phyloP scores from a whole-genome alignment of 2,329 filamentous ascomycete genomes.

The Penicillium expansum region DNA sequence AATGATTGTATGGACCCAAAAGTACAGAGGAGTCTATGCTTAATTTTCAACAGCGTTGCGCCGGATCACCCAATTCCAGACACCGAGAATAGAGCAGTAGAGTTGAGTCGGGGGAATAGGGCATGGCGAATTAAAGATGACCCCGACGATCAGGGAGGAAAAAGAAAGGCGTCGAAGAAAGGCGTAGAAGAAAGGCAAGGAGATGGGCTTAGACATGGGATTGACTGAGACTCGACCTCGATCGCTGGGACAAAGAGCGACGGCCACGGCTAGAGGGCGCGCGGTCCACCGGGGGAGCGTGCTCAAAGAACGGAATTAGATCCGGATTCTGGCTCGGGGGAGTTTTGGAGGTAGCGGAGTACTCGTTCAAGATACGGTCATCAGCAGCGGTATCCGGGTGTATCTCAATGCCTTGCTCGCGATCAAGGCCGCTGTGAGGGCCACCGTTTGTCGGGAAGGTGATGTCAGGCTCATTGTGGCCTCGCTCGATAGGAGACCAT shows the following conservation, averaged over 20 bases:
- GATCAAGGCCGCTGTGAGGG: constrained; percentile 39
- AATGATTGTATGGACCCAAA: constrained; percentile 4
- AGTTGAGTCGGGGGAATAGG: not conserved
- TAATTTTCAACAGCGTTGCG: constrained; percentile 5
- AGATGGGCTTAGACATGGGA: constrained; percentile 17
- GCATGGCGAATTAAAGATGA: constrained; percentile 1
- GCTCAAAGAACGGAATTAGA: constrained; percentile 45
- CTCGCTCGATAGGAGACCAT: constrained; percentile 60
- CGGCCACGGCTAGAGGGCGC: constrained; percentile 36
- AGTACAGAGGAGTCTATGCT: constrained; percentile 6
- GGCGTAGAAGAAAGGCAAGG: not conserved
- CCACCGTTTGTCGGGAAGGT: constrained; percentile 36
- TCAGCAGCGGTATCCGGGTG: constrained; percentile 47
- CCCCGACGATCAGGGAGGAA: not conserved
- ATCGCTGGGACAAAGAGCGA: constrained; percentile 37
- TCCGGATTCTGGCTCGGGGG: constrained; percentile 50
- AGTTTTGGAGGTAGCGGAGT: constrained; percentile 33
- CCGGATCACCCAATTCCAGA: constrained; percentile 3
- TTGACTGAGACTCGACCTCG: constrained; percentile 37
- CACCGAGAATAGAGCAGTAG: not conserved
- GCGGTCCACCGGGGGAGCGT: constrained; percentile 35
- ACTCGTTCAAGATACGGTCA: constrained; percentile 45
- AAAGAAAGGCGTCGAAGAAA: not conserved
- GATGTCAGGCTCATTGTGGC: constrained; percentile 18
- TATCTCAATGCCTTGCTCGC: constrained; percentile 46